Percentiles rank a stretch among this genome's conserved stretches.
These are phyloP conservation scores for Hevea brasiliensis DNA, from an alignment of 345 rosid genomes.

Conservation along the genomic window DNA sequence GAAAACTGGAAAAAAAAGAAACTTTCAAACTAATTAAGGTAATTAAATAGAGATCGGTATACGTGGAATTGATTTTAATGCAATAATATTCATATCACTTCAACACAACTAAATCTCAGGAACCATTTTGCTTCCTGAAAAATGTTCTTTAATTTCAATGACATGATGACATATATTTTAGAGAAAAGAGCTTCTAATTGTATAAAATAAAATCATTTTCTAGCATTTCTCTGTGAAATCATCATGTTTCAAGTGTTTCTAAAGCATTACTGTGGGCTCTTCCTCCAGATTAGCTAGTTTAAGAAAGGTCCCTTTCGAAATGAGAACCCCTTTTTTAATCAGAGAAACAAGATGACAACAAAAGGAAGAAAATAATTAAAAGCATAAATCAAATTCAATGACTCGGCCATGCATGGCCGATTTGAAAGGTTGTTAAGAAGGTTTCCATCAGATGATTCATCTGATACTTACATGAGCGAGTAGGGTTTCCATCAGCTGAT, in stretches of 20 bases:
- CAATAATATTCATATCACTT: no score
- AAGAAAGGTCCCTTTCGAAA: constrained; percentile 2
- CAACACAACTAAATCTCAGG: no score
- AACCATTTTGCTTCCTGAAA: no score
- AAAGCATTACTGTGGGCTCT: neutral
- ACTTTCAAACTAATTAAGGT: no score
- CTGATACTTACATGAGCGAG: constrained; percentile 17
- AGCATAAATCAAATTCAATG: neutral
- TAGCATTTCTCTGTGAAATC: neutral
- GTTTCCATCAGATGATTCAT: constrained; percentile 31
- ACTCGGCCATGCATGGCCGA: neutral
- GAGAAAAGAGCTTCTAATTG: no score
- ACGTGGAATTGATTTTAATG: no score
- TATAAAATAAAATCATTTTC: neutral
- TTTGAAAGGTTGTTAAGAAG: neutral
- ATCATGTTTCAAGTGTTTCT: neutral
- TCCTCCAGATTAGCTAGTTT: neutral
- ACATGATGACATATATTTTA: no score
- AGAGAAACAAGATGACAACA: constrained; percentile 2
- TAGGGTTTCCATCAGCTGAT: neutral
- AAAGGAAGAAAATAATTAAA: neutral
- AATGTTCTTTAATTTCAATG: no score
- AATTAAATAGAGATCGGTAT: no score
- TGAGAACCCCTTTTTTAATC: neutral
- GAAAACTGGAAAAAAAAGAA: no score